Evolutionary conservation across 306 rosid species (phyloP), one percentile per base, ranked within the genome.

Genomic region (Cucurbita ficifolia): DNA sequence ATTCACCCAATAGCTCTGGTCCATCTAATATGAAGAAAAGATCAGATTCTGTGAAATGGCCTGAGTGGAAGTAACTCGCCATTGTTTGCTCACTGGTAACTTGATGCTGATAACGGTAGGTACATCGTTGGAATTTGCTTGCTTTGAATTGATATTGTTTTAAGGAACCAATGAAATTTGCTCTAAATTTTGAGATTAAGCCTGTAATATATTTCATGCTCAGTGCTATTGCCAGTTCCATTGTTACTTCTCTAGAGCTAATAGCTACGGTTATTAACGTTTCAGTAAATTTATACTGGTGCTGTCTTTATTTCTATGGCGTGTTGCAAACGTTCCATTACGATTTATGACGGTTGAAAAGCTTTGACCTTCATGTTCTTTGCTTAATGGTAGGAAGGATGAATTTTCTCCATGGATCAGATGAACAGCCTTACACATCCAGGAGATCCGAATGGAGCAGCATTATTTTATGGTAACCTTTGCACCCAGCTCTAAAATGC

Each of bases 31-130:
- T 87, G 86, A 86, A 75, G 84, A 88, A 77, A 76, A 76, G 80
- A 56, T 80, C 86, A 29, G 88, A 82, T 82, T 80, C 90, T 67
- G 77, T 80, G 58, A 94, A 84, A 82, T 89, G 97, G 99, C 76
- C 96, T 21, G 86, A 85, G 56, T 88, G 87, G 92, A 91, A 84
- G 89, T 91, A 80, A 79, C 74, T 75, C 61, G 38, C 7, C 68
- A 62, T 45, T 74, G 75, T 62, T 76, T 71, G 1, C 10, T 70
- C 59, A 58, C 64, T 65, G 77, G 78, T 78, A 69, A 53, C 78
- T 58, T 12, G 61, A 9, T 22, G 58, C 56, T 49, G 22, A 42
- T 56, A 35, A 48, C 40, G 48, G 48, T 69, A 75, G 84, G 80
- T 75, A 79, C 17, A 8, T 11, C 10, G 3, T 16, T 19, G 64